Base-by-base conservation (phyloP, 2,329 filamentous ascomycete genomes). In the Helicocarpus griseus region DNA sequence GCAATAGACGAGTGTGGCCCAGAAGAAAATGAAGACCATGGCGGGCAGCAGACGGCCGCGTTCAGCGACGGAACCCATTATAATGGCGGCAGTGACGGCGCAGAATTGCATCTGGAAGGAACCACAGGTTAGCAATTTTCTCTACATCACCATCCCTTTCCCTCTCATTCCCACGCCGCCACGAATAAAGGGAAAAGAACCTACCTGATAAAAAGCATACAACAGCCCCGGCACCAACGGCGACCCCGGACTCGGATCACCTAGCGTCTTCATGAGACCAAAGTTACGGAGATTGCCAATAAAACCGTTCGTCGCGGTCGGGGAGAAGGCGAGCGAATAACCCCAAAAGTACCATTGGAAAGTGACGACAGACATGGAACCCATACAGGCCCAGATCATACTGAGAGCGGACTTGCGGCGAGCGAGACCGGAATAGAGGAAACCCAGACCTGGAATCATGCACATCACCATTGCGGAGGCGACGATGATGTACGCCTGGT, bases 331-430 rank as follows among this genome's bases (percentile, higher is more conserved):
- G 55, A 98, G 77, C 13, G 91, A 95, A 71, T 95, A 98, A 35
- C 93, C 93, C 91, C 93, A 97, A 70, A 98, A 96, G 66, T 96
- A 97, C 93, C 93, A 98, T 74, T 98, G 93, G 76, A 98, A 96
- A 52, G 87, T 86, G 68, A 96, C 79, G 65, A 97, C 83, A 45
- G 87, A 90, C 66, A 86, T 86, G 44, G 89, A 93, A 69, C 86
- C 91, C 87, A 98, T 94, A 73, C 86, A 89, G 13, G 91, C 89
- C 89, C 90, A 97, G 65, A 98, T 93, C 77, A 97, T 86, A 57
- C 89, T 95, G 40, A 98, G 80, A 28, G 93, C 93, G 4, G 93
- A 97, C 77, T 98, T 98, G 77, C 93, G 83, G 59, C 93, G 86
- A n/a, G 93, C 91, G 59, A 97, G 85, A 60, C 93, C 93, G 11